Evolutionary conservation across 2,329 filamentous ascomycete genomes (phyloP), one percentile per base, ranked within the genome.

Genomic region (Graphilbum sp.): DNA sequence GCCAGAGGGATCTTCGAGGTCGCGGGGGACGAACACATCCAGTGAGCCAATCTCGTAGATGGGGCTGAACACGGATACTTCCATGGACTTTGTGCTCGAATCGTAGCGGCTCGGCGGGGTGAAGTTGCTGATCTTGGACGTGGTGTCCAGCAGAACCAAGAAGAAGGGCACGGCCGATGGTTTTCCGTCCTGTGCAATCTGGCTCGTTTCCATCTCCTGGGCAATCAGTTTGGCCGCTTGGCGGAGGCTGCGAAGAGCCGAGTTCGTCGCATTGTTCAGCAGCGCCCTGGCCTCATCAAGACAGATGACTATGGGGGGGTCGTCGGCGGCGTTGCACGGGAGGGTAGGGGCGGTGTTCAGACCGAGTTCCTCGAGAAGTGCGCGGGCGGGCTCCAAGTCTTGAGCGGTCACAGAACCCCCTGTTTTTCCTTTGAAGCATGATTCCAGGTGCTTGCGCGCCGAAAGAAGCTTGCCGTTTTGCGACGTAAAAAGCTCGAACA

Each of bases 51-150:
- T 23, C 13, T 17, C 3, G 34, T 35, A 18, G 16, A 32, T 32
- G 30, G 30, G 30, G 12, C 18, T 15, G 5, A 18, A 36, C 10
- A 36, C 17, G 5, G n/a, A 5, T 15, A 31, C 3, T 3, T 16
- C 27, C 10, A 18, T 2, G 8, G 25, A 4, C 35, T 30, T 30
- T 8, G 30, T n/a, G 16, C 30, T 32, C 6, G 15, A 12, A 12
- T 32, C 30, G 13, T 17, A 35, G 4, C 21, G 34, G 3, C 13
- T 19, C 3, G 16, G 7, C 6, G 34, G 34, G 3, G 34, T 35
- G 13, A 35, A 35, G 21, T 35, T 35, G 34, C 34, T 35, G 9
- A 35, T 35, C 23, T 35, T 35, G n/a, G 34, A 35, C n/a, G 23
- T 25, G 13, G 34, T 35, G 34, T 35, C 34, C 2, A 35, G 16